These are phyloP conservation scores for Backusella macrospora DNA, from an alignment of 192 early-diverging fungal genomes.

Conservation along the genomic window DNA sequence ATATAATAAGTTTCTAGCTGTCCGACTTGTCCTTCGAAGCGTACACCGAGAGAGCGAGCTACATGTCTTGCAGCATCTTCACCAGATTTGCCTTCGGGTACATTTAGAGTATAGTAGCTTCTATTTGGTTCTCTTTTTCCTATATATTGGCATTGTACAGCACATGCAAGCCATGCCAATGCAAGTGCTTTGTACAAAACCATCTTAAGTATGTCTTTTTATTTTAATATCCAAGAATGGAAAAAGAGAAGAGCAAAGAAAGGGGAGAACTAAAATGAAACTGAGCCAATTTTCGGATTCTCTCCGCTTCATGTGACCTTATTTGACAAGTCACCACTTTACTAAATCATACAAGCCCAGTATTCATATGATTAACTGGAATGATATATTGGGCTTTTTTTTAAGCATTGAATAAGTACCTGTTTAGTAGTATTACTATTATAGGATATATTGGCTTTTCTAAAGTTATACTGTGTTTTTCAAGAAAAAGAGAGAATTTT, in stretches of 20 bases:
- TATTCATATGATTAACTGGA: too few relatives aligned
- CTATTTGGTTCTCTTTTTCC: slow-evolving; percentile 16
- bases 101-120: slow-evolving; percentile 9
- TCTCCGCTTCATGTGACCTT: slow-evolving; percentile 9
- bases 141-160: slow-evolving; percentile 11
- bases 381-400: too few relatives aligned
- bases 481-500: too few relatives aligned
- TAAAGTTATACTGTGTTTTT: too few relatives aligned
- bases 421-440: too few relatives aligned
- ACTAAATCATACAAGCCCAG: neutral
- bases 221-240: too few relatives aligned
- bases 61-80: slow-evolving; percentile 20
- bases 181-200: slow-evolving; percentile 4
- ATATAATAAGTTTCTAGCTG: slow-evolving; percentile 68
- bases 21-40: slow-evolving; percentile 66
- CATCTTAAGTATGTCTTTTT: neutral
- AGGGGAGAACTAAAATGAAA: slow-evolving; percentile 3
- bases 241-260: neutral
- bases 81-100: slow-evolving; percentile 10
- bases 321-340: slow-evolving; percentile 4
- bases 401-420: too few relatives aligned
- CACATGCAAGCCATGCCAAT: neutral
- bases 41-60: slow-evolving; percentile 41
- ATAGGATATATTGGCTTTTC: too few relatives aligned
- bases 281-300: slow-evolving; percentile 7